Evolutionary conservation across 139 green algal genomes (phyloP), one percentile per base, ranked within the genome.

Genomic region (Coccomyxa sp.): DNA sequence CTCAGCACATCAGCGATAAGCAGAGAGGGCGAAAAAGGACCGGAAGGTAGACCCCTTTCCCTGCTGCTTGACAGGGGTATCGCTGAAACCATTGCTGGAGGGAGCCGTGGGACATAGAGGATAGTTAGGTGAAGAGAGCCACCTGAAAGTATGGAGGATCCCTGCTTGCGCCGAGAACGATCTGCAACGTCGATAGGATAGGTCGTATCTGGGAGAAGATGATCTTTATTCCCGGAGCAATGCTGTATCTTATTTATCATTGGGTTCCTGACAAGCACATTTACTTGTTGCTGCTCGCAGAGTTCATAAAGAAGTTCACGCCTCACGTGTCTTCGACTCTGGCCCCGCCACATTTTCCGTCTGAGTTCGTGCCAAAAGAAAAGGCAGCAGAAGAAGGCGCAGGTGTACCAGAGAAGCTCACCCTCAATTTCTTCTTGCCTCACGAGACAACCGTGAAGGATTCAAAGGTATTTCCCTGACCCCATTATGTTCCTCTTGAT

Each of bases 361-460:
- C 77, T 32, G 85, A 94, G 75, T 94, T 86, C 81, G 25, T 89
- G 30, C 27, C 76, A 13, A 82, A 90, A 21, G 78, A 38, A 0
- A 58, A 38, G n/a, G 14, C 23, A 16, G 32, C 23, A 63, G 10
- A 75, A 82, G 32, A 58, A 82, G 25, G 81, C 82, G 27, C 84
- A 86, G 58, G 81, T 75, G 81, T 91, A 13, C 93, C 94, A 14
- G 89, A 90, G 16, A 97, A 98, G 86, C 74, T 98, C 68, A 92
- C 88, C 28, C 90, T 98, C 81, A 96, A 93, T 82, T 96, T 98
- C 79, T 94, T 90, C 78, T 80, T 98, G 78, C 94, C 94, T 0
- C 92, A 97, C 81, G 87, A 91, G 51, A 80, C 85, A 21, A 45
- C 80, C 25, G 84, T 84, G 23, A 87, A 91, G 58, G 51, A 76